These are phyloP conservation scores for Aspergillus quadrilineatus DNA, from an alignment of 2,329 filamentous ascomycete genomes.

Conservation along the genomic window DNA sequence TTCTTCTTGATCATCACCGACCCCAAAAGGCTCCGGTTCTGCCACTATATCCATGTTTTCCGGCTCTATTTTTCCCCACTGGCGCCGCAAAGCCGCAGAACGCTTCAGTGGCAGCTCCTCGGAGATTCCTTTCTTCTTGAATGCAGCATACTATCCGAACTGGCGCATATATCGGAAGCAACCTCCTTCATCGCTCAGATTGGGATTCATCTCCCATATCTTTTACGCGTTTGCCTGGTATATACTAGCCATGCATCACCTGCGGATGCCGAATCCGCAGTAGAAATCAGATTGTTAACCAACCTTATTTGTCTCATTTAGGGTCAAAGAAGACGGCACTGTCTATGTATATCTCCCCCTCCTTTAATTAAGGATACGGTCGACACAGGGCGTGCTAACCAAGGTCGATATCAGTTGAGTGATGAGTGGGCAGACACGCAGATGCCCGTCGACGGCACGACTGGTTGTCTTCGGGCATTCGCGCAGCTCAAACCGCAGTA, in stretches of 20 bases:
- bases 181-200: slow-evolving; percentile 71
- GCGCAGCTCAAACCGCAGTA: slow-evolving; percentile 70
- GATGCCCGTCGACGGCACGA: slow-evolving; percentile 69
- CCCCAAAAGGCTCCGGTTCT: not conserved
- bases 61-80: slow-evolving; percentile 25
- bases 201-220: slow-evolving; percentile 74
- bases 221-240: slow-evolving; percentile 77
- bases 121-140: slow-evolving; percentile 50
- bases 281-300: slow-evolving; percentile 26
- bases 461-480: slow-evolving; percentile 71
- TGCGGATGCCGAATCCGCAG: slow-evolving; percentile 7
- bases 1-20: not conserved
- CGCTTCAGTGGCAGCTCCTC: slow-evolving; percentile 28
- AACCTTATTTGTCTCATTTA: slow-evolving; percentile 34
- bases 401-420: slow-evolving; percentile 57
- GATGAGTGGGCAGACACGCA: slow-evolving; percentile 76
- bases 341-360: slow-evolving; percentile 39
- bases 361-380: not conserved
- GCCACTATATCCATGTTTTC: slow-evolving; percentile 21
- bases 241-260: slow-evolving; percentile 24
- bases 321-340: slow-evolving; percentile 67
- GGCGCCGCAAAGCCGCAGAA: slow-evolving; percentile 27
- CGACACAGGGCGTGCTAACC: slow-evolving; percentile 7
- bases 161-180: slow-evolving; percentile 70
- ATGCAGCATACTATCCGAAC: slow-evolving; percentile 84